Evolutionary conservation across 495 filamentous ascomycete species (phyloP).

Genomic region (Xylaria telfairii): DNA sequence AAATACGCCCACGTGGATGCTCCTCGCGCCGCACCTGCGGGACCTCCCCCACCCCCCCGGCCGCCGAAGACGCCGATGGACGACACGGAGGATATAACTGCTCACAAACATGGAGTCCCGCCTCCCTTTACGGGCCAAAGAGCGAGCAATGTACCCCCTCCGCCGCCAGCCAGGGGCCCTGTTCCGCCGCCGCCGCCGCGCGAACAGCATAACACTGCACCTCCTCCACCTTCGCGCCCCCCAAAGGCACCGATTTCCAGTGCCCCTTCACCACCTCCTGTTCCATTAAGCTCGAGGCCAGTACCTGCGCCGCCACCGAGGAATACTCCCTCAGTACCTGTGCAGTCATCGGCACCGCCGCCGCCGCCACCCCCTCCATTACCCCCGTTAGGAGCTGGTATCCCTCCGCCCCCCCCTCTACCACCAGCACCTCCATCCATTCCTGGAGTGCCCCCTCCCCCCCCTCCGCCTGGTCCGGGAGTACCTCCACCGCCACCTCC

Average conservation of each 20-base stretch:
- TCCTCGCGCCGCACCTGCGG: slow-evolving; percentile 62
- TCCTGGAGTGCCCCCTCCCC: slow-evolving; percentile 37
- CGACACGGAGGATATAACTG: slow-evolving; percentile 55
- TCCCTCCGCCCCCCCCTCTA: slow-evolving; percentile 43
- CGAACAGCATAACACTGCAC: slow-evolving; percentile 51
- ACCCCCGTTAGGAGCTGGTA: slow-evolving; percentile 27
- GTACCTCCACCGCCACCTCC: slow-evolving; percentile 56
- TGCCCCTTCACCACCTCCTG: slow-evolving; percentile 65
- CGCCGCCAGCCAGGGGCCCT: slow-evolving; percentile 73
- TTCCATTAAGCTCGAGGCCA: slow-evolving; percentile 35
- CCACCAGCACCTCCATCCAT: slow-evolving; percentile 45
- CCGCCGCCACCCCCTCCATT: slow-evolving; percentile 47
- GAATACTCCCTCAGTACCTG: slow-evolving; percentile 43
- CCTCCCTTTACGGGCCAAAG: slow-evolving; percentile 80
- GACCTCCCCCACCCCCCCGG: slow-evolving; percentile 82
- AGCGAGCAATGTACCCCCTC: slow-evolving; percentile 65
- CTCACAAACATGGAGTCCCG: slow-evolving; percentile 74
- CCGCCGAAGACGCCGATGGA: slow-evolving; percentile 88
- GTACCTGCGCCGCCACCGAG: slow-evolving; percentile 45
- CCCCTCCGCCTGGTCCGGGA: slow-evolving; percentile 39
- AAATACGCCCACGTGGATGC: slow-evolving; percentile 70
- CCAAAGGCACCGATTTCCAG: slow-evolving; percentile 69
- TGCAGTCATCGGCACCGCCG: slow-evolving; percentile 45
- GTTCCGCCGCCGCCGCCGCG: slow-evolving; percentile 70
- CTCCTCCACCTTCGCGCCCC: slow-evolving; percentile 55